Conservation (phyloP, 2,329 filamentous ascomycete species). For the Diaporthe velutina region DNA sequence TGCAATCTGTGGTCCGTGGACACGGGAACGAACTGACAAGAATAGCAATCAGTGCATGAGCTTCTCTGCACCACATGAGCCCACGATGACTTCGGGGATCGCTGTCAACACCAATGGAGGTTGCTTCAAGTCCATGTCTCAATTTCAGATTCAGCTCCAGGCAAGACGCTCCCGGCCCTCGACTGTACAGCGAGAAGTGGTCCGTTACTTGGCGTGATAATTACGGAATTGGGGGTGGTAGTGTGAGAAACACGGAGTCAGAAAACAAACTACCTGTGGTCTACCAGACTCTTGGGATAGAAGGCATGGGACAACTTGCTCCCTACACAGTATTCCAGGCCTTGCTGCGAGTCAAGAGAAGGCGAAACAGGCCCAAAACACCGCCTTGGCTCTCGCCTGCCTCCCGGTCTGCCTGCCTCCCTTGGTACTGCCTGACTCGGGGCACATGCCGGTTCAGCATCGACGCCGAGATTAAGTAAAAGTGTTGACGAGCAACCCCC, state of each 20-base stretch:
- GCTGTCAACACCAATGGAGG: slow-evolving; percentile 8
- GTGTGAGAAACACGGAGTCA: neutral
- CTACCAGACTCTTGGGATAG: slow-evolving; percentile 16
- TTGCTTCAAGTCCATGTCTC: slow-evolving; percentile 24
- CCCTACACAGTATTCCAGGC: slow-evolving; percentile 6
- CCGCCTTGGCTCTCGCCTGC: slow-evolving; percentile 27
- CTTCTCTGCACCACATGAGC: slow-evolving; percentile 9
- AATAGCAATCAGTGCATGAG: slow-evolving; percentile 22
- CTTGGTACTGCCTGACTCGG: slow-evolving; percentile 36
- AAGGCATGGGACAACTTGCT: neutral
- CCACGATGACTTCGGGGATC: slow-evolving; percentile 23
- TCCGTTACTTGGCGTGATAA: neutral
- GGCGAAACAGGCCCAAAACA: slow-evolving; percentile 38
- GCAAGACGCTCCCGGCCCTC: neutral
- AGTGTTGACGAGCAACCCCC: slow-evolving; percentile 27
- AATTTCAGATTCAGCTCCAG: slow-evolving; percentile 19
- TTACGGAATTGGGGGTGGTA: neutral
- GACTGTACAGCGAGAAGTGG: neutral
- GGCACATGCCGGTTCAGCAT: slow-evolving; percentile 28
- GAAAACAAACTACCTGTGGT: slow-evolving; percentile 1
- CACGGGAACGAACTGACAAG: slow-evolving; percentile 16
- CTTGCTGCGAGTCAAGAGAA: slow-evolving; percentile 36
- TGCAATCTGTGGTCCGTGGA: slow-evolving; percentile 16
- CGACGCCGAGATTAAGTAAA: slow-evolving; percentile 37
- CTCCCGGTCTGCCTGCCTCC: slow-evolving; percentile 25